Evolutionary conservation across 768 basidiomycete genomes (phyloP).

Genomic region (Holtermannia corniformis): DNA sequence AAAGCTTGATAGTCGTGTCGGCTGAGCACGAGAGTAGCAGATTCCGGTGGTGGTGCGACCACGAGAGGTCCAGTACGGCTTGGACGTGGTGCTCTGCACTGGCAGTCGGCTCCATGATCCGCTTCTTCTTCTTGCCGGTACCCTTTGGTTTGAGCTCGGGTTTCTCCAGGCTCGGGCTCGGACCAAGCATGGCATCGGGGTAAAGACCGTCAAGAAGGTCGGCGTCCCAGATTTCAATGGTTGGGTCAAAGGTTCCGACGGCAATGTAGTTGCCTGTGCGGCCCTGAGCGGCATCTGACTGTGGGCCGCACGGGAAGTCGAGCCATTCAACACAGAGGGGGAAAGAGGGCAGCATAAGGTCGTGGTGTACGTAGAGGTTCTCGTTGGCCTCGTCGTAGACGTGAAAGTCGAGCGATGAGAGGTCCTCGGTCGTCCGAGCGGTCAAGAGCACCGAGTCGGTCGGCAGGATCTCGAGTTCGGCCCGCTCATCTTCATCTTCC

Average conservation of each 20-base stretch:
- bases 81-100: constrained; percentile 77
- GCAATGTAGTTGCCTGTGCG: constrained; percentile 80
- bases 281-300: constrained; percentile 29
- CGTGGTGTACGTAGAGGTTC: constrained; percentile 91
- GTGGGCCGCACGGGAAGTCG: constrained; percentile 56
- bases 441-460: constrained; percentile 85
- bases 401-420: constrained; percentile 90
- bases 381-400: constrained; percentile 69
- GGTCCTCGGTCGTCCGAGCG: constrained; percentile 93
- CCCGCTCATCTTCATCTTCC: constrained; percentile 68
- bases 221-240: constrained; percentile 97
- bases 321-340: constrained; percentile 99
- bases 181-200: constrained; percentile 80
- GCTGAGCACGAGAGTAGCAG: constrained; percentile 85
- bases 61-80: constrained; percentile 82
- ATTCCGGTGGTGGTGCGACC: constrained; percentile 85
- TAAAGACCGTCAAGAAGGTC: constrained; percentile 91
- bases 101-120: constrained; percentile 56
- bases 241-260: constrained; percentile 92
- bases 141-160: constrained; percentile 45
- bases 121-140: constrained; percentile 95
- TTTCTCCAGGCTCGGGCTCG: constrained; percentile 48
- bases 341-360: constrained; percentile 93
- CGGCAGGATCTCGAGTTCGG: constrained; percentile 78
- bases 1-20: constrained; percentile 90